A percentile compares a stretch with the other conserved stretches of the same genome.
These are phyloP conservation scores for Schizosaccharomyces osmophilus DNA, from an alignment of 805 yeast genomes.

Conservation along the genomic window DNA sequence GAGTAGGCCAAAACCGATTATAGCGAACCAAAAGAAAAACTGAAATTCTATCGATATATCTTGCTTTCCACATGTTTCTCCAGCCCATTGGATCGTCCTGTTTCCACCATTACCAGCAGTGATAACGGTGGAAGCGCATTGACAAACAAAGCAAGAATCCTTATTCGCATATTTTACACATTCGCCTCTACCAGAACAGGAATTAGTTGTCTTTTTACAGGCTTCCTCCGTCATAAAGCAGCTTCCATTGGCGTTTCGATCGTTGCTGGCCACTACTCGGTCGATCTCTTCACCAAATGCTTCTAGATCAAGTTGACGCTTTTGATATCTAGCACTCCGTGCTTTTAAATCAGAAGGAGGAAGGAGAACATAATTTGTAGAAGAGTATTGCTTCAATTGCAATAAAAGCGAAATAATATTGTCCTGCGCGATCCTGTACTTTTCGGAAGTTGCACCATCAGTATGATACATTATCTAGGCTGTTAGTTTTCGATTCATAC, in stretches of 20 bases:
- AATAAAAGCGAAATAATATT: background rate
- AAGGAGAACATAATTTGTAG: background rate
- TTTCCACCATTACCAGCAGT: background rate
- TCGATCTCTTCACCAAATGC: background rate
- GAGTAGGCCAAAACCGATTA: background rate
- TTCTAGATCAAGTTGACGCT: background rate
- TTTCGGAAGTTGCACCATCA: background rate
- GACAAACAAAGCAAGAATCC: background rate
- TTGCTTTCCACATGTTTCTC: background rate
- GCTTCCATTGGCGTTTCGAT: background rate
- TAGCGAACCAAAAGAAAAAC: slow-evolving; percentile 1
- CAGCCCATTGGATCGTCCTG: background rate
- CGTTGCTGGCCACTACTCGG: background rate
- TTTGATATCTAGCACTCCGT: background rate
- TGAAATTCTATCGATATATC: background rate
- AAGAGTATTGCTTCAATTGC: background rate
- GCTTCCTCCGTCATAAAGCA: background rate
- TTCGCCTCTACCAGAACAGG: slow-evolving; percentile 1
- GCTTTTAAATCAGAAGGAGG: background rate
- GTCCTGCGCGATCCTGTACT: background rate
- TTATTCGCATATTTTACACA: background rate
- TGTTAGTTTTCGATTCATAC: background rate
- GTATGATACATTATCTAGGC: background rate
- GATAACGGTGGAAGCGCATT: background rate
- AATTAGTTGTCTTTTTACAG: slow-evolving; percentile 1